Evolutionary conservation across 352 stramenopile species (phyloP).

Genomic region (Phytophthora sojae): DNA sequence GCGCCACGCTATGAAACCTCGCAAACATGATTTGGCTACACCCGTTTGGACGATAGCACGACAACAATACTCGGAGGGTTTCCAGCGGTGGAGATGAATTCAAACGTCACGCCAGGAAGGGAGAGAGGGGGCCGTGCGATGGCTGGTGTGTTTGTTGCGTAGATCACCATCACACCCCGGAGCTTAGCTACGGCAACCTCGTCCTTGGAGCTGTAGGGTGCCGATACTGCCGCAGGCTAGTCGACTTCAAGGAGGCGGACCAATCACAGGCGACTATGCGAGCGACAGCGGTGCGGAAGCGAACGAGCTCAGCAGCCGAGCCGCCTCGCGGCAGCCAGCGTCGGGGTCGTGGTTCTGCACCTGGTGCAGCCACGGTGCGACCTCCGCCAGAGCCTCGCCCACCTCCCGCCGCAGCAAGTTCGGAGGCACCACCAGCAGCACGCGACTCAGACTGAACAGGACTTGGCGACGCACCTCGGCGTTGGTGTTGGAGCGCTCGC

Average conservation of each 20-base stretch:
- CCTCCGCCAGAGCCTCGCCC: slow-evolving; percentile 49
- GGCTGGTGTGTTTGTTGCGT: no score
- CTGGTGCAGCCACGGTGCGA: slow-evolving; percentile 64
- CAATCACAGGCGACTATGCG: slow-evolving; percentile 2
- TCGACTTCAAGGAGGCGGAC: no score
- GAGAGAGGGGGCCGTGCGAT: no score
- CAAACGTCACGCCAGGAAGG: no score
- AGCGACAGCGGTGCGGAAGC: slow-evolving; percentile 29
- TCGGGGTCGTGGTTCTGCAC: slow-evolving; percentile 60
- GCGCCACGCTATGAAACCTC: neutral
- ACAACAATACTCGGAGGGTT: neutral
- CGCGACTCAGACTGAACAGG: slow-evolving; percentile 73
- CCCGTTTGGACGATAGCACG: neutral
- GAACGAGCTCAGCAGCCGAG: slow-evolving; percentile 61
- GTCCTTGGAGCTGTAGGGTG: no score
- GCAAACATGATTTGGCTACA: neutral
- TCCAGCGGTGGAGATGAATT: no score
- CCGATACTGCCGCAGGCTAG: no score
- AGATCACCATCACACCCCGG: no score
- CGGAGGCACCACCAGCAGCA: slow-evolving; percentile 68
- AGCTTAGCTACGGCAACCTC: no score
- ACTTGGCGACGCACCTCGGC: slow-evolving; percentile 78
- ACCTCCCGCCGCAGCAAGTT: slow-evolving; percentile 66
- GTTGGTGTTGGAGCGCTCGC: slow-evolving; percentile 47
- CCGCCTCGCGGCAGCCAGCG: slow-evolving; percentile 73